These are phyloP conservation scores for Aspergillus arachidicola DNA, from an alignment of 2,329 filamentous ascomycete genomes.

Conservation along the genomic window DNA sequence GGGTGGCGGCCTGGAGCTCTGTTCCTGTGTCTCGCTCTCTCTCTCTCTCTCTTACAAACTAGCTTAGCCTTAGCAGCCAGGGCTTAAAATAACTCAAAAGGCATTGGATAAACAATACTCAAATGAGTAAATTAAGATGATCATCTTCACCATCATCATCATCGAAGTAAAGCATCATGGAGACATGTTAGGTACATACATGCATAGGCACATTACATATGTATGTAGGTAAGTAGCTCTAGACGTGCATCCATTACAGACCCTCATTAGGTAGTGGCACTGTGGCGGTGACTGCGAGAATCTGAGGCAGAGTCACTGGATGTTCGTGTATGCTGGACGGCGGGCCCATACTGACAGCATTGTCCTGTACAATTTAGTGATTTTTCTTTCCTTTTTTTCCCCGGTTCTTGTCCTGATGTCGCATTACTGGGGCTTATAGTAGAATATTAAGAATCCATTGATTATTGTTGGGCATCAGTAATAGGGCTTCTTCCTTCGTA, in stretches of 20 bases:
- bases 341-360: conserved; percentile 2
- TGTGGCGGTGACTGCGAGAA: conserved; percentile 19
- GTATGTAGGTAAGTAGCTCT: neutral
- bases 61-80: conserved; percentile 4
- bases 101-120: neutral
- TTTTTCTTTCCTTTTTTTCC: neutral
- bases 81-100: conserved; percentile 13
- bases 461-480: neutral
- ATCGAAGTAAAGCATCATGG: neutral
- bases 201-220: neutral
- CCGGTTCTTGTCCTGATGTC: neutral
- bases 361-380: conserved; percentile 4
- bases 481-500: neutral
- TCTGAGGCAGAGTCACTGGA: conserved; percentile 1
- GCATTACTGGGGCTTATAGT: neutral
- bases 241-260: neutral
- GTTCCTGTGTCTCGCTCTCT: neutral
- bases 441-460: neutral
- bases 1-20: conserved; percentile 32
- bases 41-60: conserved; percentile 1
- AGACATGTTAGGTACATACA: conserved; percentile 1
- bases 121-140: neutral
- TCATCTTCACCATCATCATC: neutral
- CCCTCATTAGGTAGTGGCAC: neutral
- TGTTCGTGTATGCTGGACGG: conserved; percentile 7